phyloP scores from a whole-genome alignment of 345 rosid species.

The Kandelia obovata region DNA sequence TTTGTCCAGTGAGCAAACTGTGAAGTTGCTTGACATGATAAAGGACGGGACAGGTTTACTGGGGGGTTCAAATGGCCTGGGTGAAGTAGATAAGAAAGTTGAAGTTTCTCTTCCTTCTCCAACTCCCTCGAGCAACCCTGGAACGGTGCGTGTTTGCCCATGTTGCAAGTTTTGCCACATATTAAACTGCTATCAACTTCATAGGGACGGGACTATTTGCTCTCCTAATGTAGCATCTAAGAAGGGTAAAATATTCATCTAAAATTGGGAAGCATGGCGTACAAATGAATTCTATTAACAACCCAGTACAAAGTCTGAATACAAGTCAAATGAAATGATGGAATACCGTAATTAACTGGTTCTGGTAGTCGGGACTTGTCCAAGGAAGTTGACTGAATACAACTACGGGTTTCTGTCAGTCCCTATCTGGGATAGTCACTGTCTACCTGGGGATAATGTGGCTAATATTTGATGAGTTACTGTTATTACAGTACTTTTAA shows the following conservation, averaged over 20 bases:
- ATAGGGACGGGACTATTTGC: slow-evolving; percentile 10
- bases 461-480: neutral
- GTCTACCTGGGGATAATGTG: neutral
- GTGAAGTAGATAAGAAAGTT: slow-evolving; percentile 53
- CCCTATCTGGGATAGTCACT: neutral
- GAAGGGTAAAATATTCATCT: neutral
- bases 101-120: slow-evolving; percentile 97
- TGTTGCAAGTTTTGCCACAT: slow-evolving; percentile 30
- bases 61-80: slow-evolving; percentile 24
- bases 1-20: slow-evolving; percentile 58
- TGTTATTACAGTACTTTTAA: neutral
- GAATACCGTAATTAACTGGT: neutral
- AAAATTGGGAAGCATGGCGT: neutral
- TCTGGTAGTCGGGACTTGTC: neutral
- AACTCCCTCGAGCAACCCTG: slow-evolving; percentile 80
- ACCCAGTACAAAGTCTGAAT: neutral
- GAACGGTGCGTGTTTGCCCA: slow-evolving; percentile 84
- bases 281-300: neutral
- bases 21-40: slow-evolving; percentile 77
- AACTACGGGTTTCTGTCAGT: neutral
- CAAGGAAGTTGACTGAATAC: neutral
- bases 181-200: slow-evolving; percentile 13
- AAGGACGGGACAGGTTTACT: slow-evolving; percentile 43
- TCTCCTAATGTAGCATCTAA: neutral
- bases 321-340: neutral